Percentiles rank a stretch among this genome's conserved stretches.
Conservation (phyloP, 2,329 filamentous ascomycete genomes). For the Sordariomycetes sp. region DNA sequence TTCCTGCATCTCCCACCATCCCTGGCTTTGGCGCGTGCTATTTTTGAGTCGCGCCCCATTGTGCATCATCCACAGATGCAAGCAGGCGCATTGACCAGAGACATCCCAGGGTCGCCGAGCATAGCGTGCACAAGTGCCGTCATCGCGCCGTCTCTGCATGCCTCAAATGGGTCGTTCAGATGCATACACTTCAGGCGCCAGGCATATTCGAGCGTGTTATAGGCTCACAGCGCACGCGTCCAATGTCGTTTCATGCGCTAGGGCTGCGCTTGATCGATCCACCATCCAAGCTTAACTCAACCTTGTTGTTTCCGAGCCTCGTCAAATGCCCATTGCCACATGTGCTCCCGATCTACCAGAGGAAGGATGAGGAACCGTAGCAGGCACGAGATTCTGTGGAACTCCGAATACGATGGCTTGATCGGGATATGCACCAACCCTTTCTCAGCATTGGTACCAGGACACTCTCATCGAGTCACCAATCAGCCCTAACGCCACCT, state of each 20-base stretch:
- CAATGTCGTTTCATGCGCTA: background rate
- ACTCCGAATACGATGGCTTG: background rate
- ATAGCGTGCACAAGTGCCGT: background rate
- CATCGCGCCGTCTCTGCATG: background rate
- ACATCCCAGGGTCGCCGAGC: background rate
- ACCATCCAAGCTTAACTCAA: background rate
- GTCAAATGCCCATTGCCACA: background rate
- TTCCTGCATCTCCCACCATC: background rate
- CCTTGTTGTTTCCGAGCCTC: background rate
- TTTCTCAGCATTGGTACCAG: background rate
- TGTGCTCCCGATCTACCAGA: background rate
- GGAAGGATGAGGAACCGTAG: background rate
- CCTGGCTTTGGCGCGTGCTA: background rate
- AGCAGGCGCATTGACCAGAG: background rate
- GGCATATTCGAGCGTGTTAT: background rate
- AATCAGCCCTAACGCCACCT: constrained; percentile 3
- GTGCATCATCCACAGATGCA: background rate
- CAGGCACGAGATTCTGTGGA: background rate
- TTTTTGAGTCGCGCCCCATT: background rate
- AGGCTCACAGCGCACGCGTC: background rate
- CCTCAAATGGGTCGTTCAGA: background rate
- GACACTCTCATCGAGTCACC: background rate
- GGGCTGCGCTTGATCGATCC: background rate
- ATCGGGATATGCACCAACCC: background rate
- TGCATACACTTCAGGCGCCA: background rate